A percentile compares a stretch with the other conserved stretches of the same genome.
Conservation (phyloP, 345 rosid species). For the Erodium maritimum region DNA sequence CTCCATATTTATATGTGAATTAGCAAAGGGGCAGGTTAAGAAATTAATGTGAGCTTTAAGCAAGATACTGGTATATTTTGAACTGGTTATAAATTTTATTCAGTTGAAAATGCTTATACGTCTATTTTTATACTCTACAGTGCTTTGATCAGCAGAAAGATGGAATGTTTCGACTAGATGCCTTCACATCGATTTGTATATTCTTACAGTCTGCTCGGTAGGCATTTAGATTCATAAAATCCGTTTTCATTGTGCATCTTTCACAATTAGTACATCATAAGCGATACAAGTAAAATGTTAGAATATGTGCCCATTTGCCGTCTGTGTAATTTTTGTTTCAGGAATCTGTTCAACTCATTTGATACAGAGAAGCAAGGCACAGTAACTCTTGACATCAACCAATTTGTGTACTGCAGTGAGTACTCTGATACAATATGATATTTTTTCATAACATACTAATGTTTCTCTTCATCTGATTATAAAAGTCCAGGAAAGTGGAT, state of each 20-base stretch:
- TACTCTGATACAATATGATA: slow-evolving; percentile 2
- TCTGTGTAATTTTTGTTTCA: slow-evolving; percentile 11
- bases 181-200: slow-evolving; percentile 57
- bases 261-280: neutral
- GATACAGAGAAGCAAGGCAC: slow-evolving; percentile 70
- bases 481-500: too few relatives aligned
- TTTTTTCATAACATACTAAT: neutral
- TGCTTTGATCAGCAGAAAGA: slow-evolving; percentile 54
- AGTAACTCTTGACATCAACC: slow-evolving; percentile 52
- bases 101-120: neutral
- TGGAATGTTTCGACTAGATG: slow-evolving; percentile 51
- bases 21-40: neutral
- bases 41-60: too few relatives aligned
- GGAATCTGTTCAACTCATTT: slow-evolving; percentile 54
- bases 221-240: slow-evolving; percentile 1
- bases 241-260: neutral
- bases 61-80: neutral
- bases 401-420: slow-evolving; percentile 62
- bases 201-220: slow-evolving; percentile 61
- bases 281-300: neutral
- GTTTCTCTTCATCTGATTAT: neutral
- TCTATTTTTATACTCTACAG: slow-evolving; percentile 18
- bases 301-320: neutral
- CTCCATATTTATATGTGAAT: neutral
- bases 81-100: neutral